Evolutionary conservation across 495 filamentous ascomycete genomes (phyloP).

Genomic region (Penicillium pancosmium): DNA sequence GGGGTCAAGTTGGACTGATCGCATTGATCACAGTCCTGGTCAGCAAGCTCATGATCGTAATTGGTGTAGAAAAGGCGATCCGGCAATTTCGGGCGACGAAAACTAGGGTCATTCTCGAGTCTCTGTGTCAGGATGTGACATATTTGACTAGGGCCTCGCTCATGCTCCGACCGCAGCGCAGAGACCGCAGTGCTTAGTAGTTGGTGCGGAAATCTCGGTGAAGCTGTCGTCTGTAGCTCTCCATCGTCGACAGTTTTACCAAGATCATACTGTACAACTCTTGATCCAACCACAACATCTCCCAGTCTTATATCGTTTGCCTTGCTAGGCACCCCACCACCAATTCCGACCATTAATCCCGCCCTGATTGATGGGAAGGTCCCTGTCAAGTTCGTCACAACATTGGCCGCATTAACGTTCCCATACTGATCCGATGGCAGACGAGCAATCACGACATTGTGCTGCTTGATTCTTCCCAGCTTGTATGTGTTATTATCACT

Average conservation of each 20-base stretch:
- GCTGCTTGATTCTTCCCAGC: slow-evolving; percentile 35
- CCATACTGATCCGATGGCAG: slow-evolving; percentile 35
- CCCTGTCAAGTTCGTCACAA: slow-evolving; percentile 23
- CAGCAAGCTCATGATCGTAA: not conserved
- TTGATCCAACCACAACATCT: slow-evolving; percentile 35
- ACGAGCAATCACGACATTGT: slow-evolving; percentile 50
- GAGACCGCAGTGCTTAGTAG: slow-evolving; percentile 21
- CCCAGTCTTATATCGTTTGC: slow-evolving; percentile 33
- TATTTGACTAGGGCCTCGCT: not conserved
- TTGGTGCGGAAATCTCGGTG: slow-evolving; percentile 11
- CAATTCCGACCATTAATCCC: slow-evolving; percentile 38
- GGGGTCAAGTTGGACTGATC: not conserved
- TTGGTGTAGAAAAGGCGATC: not conserved
- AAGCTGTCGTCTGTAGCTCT: slow-evolving; percentile 19
- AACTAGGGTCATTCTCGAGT: not conserved
- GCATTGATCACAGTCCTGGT: not conserved
- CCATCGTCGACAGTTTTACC: slow-evolving; percentile 33
- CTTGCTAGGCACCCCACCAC: slow-evolving; percentile 30
- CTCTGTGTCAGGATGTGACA: not conserved
- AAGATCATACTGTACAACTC: slow-evolving; percentile 48
- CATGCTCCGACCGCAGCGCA: not conserved
- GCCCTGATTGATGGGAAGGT: slow-evolving; percentile 31
- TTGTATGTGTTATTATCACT: slow-evolving; percentile 34
- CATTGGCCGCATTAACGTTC: slow-evolving; percentile 23
- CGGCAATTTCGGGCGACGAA: not conserved